These are phyloP conservation scores for Clathrus columnatus DNA, from an alignment of 768 basidiomycete species.

Conservation along the genomic window DNA sequence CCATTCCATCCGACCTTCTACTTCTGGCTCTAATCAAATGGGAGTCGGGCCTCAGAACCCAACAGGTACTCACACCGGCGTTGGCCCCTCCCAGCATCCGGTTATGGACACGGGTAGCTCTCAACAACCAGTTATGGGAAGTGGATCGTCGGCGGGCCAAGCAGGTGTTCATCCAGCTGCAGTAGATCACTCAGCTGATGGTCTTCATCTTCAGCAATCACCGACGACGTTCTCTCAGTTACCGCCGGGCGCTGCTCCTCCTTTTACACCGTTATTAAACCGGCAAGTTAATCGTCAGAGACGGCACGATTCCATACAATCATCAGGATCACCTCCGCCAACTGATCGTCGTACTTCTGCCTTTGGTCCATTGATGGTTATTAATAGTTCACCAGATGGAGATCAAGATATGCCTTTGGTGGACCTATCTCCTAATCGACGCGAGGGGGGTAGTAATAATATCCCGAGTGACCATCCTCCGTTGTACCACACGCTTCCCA, in stretches of 20 bases:
- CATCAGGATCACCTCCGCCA: background rate
- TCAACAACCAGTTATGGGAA: background rate
- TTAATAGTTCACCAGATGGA: conserved; percentile 1
- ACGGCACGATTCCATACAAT: conserved; percentile 1
- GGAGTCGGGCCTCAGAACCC: background rate
- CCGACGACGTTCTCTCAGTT: background rate
- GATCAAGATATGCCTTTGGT: conserved; percentile 9
- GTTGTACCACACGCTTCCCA: conserved; percentile 12
- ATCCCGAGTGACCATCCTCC: conserved; percentile 10
- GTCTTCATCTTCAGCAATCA: background rate
- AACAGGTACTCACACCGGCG: background rate
- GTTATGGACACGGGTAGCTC: background rate
- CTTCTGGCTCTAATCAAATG: background rate
- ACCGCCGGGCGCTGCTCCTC: background rate
- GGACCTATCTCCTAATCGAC: background rate
- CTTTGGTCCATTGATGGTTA: background rate
- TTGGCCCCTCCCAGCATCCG: background rate
- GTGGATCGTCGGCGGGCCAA: background rate
- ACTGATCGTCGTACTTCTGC: background rate
- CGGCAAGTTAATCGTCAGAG: background rate
- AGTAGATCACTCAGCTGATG: background rate
- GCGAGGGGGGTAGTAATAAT: background rate
- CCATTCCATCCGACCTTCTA: background rate
- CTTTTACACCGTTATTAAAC: background rate
- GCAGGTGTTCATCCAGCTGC: background rate